phyloP scores from a whole-genome alignment of 345 rosid species.

The Carallia pectinifolia region DNA sequence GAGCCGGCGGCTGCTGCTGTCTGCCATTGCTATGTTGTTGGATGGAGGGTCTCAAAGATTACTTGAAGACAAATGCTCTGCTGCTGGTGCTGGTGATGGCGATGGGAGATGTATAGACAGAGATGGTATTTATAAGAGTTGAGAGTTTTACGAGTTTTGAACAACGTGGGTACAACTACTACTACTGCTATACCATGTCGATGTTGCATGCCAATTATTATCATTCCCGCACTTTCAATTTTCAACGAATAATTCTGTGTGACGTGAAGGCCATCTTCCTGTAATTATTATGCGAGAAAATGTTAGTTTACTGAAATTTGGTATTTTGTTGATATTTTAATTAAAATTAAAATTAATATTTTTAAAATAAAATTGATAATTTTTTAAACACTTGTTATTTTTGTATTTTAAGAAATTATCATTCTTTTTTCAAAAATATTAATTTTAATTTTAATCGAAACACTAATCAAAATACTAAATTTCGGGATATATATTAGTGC shows the following conservation, averaged over 20 bases:
- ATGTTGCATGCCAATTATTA: constrained; percentile 8
- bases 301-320: too few relatives aligned
- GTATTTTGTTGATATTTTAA: too few relatives aligned
- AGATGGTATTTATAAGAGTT: constrained; percentile 14
- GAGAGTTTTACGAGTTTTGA: constrained; percentile 11
- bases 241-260: background rate
- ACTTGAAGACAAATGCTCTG: background rate
- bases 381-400: too few relatives aligned
- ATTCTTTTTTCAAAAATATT: too few relatives aligned
- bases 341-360: too few relatives aligned
- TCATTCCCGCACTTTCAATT: too few relatives aligned
- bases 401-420: too few relatives aligned
- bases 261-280: constrained; percentile 37
- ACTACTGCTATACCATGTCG: background rate
- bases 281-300: too few relatives aligned
- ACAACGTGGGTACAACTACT: constrained; percentile 36
- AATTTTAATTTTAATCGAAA: too few relatives aligned
- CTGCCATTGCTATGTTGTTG: constrained; percentile 32
- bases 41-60: background rate
- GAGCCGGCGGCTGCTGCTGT: constrained; percentile 21
- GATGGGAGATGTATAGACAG: background rate
- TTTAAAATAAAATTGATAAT: too few relatives aligned
- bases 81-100: constrained; percentile 1
- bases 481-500: too few relatives aligned
- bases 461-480: too few relatives aligned